Percentiles rank a stretch among this genome's conserved stretches.
Evolutionary conservation across 768 basidiomycete species (phyloP).

Genomic region (Asterophora lycoperdoides): DNA sequence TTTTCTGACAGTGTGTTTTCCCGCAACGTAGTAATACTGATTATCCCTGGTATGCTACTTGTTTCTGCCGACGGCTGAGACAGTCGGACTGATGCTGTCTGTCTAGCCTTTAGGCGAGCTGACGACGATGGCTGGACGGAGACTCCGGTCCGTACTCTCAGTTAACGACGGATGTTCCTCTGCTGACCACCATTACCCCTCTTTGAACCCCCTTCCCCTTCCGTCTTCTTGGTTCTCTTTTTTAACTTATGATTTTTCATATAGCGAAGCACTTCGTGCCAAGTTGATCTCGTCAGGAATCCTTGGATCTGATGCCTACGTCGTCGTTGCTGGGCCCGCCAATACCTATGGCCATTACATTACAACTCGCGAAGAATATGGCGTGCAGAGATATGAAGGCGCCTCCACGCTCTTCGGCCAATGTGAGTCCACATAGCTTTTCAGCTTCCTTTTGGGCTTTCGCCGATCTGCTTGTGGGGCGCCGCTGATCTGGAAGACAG

Average conservation of each 20-base stretch:
- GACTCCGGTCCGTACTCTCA: constrained; percentile 52
- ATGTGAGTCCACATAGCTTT: constrained; percentile 38
- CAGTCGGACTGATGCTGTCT: not conserved
- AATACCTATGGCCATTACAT: constrained; percentile 78
- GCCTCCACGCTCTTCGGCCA: constrained; percentile 76
- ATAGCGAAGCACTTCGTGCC: constrained; percentile 63
- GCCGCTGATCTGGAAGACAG: constrained; percentile 28
- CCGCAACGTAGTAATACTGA: constrained; percentile 49
- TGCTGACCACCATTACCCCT: constrained; percentile 14
- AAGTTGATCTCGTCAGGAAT: constrained; percentile 60
- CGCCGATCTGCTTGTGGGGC: not conserved
- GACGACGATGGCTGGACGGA: constrained; percentile 79
- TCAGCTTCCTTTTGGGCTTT: constrained; percentile 5
- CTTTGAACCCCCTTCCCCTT: not conserved
- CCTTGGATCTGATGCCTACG: constrained; percentile 64
- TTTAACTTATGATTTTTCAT: constrained; percentile 4
- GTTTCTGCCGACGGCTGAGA: constrained; percentile 5
- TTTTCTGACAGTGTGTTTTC: not conserved
- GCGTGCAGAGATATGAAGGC: constrained; percentile 75
- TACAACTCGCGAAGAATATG: constrained; percentile 69
- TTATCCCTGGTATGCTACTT: constrained; percentile 53
- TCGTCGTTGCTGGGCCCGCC: constrained; percentile 78
- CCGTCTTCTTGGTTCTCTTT: not conserved
- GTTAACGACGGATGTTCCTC: constrained; percentile 14
- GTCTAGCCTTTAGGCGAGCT: constrained; percentile 50